Percentiles rank a stretch among this genome's conserved stretches.
Conservation (phyloP, 768 basidiomycete genomes). For the Boletus vermiculosoides region DNA sequence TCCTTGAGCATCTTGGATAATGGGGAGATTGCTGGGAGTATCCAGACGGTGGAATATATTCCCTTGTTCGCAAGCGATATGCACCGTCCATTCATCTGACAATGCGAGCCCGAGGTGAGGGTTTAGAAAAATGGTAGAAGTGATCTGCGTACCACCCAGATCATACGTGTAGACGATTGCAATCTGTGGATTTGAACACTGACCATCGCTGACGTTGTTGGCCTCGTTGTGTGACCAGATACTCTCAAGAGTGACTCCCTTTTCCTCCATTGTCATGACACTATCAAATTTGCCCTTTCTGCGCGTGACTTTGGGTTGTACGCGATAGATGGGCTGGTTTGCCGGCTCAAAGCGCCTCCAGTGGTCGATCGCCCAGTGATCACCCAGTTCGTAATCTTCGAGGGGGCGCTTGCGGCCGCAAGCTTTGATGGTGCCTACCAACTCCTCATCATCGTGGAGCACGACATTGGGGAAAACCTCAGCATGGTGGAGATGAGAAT, state of each 20-base stretch:
- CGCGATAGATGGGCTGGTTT: constrained; percentile 20
- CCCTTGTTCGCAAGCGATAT: constrained; percentile 23
- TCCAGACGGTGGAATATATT: constrained; percentile 10
- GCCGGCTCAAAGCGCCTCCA: constrained; percentile 18
- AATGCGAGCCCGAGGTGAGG: background rate
- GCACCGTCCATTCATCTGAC: constrained; percentile 28
- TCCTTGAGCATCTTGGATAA: constrained; percentile 22
- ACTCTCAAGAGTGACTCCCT: constrained; percentile 19
- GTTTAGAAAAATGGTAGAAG: background rate
- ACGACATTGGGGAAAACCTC: constrained; percentile 24
- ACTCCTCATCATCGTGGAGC: constrained; percentile 12
- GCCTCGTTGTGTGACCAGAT: constrained; percentile 24
- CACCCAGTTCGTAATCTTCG: constrained; percentile 14
- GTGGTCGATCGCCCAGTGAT: constrained; percentile 4
- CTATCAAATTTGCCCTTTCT: constrained; percentile 8
- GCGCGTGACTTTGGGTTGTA: constrained; percentile 6
- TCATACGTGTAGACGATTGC: constrained; percentile 29
- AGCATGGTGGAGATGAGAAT: constrained; percentile 24
- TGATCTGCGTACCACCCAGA: constrained; percentile 9
- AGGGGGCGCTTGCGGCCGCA: constrained; percentile 19
- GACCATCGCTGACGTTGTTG: constrained; percentile 24
- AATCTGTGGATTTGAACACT: constrained; percentile 22
- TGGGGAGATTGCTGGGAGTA: constrained; percentile 18
- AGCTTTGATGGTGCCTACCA: constrained; percentile 22
- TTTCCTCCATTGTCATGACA: constrained; percentile 23